A percentile compares a stretch with the other conserved stretches of the same genome.
phyloP scores from a whole-genome alignment of 2,329 filamentous ascomycete species.

The Alternaria arbusti region DNA sequence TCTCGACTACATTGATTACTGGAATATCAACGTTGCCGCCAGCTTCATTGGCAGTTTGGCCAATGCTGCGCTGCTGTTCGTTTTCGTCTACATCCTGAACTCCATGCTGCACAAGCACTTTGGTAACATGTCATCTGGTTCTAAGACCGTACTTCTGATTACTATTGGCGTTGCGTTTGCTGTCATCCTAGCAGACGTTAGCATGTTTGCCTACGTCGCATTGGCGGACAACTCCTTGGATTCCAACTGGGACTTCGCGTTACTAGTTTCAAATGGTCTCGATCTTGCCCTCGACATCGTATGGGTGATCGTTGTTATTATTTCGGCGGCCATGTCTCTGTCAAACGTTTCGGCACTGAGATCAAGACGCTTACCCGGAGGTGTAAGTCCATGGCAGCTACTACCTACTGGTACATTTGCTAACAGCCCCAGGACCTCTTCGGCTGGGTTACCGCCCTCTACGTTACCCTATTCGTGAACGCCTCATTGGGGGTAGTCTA shows the following conservation, averaged over 20 bases:
- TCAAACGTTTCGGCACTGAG: slow-evolving; percentile 23
- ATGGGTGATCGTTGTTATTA: slow-evolving; percentile 27
- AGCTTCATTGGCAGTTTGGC: slow-evolving; percentile 27
- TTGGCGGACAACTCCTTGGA: slow-evolving; percentile 6
- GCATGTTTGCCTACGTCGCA: slow-evolving; percentile 18
- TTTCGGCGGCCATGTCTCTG: slow-evolving; percentile 16
- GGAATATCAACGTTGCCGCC: slow-evolving; percentile 19
- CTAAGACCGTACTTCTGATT: slow-evolving; percentile 18
- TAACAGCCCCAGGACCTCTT: slow-evolving; percentile 23
- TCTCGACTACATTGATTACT: background rate
- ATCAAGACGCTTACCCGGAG: slow-evolving; percentile 13
- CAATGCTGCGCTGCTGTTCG: slow-evolving; percentile 30
- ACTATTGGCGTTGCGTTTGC: slow-evolving; percentile 28
- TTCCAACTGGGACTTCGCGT: background rate
- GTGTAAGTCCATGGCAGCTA: slow-evolving; percentile 21
- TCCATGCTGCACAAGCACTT: slow-evolving; percentile 28
- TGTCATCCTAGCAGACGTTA: slow-evolving; percentile 19
- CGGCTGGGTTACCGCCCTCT: slow-evolving; percentile 22
- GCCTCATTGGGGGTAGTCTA: slow-evolving; percentile 10
- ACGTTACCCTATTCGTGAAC: slow-evolving; percentile 26
- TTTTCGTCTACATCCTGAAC: slow-evolving; percentile 35
- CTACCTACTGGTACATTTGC: background rate
- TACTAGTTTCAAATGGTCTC: slow-evolving; percentile 1
- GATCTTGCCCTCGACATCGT: slow-evolving; percentile 20
- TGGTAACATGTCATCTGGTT: slow-evolving; percentile 3